These are phyloP conservation scores for Dactylella cylindrospora DNA, from an alignment of 2,329 filamentous ascomycete species.

Conservation along the genomic window DNA sequence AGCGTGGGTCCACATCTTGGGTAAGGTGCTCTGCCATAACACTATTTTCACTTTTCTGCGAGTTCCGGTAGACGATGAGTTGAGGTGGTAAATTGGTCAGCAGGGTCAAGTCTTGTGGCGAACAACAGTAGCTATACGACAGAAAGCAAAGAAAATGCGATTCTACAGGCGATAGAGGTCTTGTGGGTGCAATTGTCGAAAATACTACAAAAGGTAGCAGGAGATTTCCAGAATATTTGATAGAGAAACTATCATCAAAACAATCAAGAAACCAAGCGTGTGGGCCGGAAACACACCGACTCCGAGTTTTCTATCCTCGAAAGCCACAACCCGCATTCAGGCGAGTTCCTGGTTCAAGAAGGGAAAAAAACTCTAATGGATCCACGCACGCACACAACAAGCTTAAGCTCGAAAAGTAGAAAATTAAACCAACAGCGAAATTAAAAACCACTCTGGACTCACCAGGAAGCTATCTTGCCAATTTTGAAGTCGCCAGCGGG, in stretches of 20 bases:
- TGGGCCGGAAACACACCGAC: constrained; percentile 12
- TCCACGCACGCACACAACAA: neutral
- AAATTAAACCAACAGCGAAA: neutral
- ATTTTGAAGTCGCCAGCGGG: constrained; percentile 37
- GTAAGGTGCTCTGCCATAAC: constrained; percentile 64
- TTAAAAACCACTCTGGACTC: constrained; percentile 11
- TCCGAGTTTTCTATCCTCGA: too few species aligned
- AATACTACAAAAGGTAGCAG: too few species aligned
- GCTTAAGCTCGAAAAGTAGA: constrained; percentile 9
- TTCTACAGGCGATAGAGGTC: too few species aligned
- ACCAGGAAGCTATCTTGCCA: constrained; percentile 43
- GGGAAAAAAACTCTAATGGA: too few species aligned
- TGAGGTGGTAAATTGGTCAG: constrained; percentile 32
- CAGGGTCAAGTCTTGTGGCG: too few species aligned
- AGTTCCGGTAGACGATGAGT: constrained; percentile 30
- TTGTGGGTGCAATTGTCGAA: too few species aligned
- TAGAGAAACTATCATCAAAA: too few species aligned
- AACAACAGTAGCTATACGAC: too few species aligned
- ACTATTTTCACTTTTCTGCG: constrained; percentile 54
- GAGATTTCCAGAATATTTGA: too few species aligned
- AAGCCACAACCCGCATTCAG: constrained; percentile 12
- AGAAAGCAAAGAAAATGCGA: too few species aligned
- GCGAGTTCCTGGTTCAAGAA: constrained; percentile 1
- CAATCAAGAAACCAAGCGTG: too few species aligned
- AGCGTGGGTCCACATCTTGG: constrained; percentile 63